Evolutionary conservation across 305 asterid genomes (phyloP), one percentile per base, ranked within the genome.

Genomic region (Vinca major): DNA sequence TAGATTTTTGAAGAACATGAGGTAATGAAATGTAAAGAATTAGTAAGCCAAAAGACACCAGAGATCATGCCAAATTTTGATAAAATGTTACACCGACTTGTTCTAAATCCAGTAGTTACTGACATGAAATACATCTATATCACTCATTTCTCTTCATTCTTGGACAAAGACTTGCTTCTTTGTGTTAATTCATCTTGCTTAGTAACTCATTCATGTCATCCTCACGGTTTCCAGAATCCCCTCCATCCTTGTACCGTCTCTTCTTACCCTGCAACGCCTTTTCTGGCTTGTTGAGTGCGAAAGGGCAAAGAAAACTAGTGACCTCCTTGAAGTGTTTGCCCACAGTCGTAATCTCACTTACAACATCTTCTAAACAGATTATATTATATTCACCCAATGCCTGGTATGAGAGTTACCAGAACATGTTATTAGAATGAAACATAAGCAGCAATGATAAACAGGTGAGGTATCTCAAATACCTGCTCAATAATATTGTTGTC

Each of bases 221-320:
- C 75, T 69, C 84, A 3, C 97, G 88, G 67, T 88, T 80, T 71
- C 96, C 97, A n/a, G 96, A 79, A 76, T 91, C 97, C 12, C 99
- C 97, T 17, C 99, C 99, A 51, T 89, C 96, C 45, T 47, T 74
- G 36, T 79, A 93, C 13, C 88, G 85, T 40, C 65, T 86, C 83
- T 83, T 93, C 95, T 81, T 91, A 53, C 97, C 93, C 47, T 68
- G 83, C 83, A 87, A 76, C 1, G 90, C 96, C 51, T 89, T 89
- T 52, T 86, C 97, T 5, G 96, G 96, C 45, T 86, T 87, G 83
- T 79, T 86, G 68, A 93, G 88, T 9, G 52, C 12, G 67, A 93
- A 89, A 67, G 99, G 97, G 73, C 89, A 83, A 54, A 91, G 86
- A 67, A 88, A 89, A 55, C 60, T 72, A 12, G 85, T 71, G 74